Conservation (phyloP, 768 basidiomycete species). For the Naganishia antarctica region DNA sequence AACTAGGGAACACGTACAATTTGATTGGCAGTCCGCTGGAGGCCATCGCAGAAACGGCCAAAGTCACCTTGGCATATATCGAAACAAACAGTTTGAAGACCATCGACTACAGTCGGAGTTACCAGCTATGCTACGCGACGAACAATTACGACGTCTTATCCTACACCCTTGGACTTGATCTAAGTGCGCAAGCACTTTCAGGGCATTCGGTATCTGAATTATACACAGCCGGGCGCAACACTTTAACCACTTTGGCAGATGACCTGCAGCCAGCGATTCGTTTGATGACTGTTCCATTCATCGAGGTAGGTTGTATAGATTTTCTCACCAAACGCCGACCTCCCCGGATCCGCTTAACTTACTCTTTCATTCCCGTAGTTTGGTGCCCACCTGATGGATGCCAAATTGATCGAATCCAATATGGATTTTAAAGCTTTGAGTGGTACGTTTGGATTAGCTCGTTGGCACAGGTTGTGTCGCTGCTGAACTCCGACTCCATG, state of each 20-base stretch:
- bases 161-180: conserved; percentile 23
- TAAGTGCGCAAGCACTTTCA: conserved; percentile 14
- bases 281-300: conserved; percentile 23
- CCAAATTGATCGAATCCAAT: neutral
- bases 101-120: conserved; percentile 18
- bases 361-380: neutral
- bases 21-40: neutral
- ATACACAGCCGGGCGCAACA: neutral
- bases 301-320: conserved; percentile 2
- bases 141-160: conserved; percentile 19
- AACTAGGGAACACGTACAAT: conserved; percentile 1
- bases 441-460: neutral
- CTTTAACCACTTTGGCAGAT: conserved; percentile 16
- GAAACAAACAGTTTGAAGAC: conserved; percentile 23
- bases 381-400: conserved; percentile 8
- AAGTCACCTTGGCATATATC: conserved; percentile 12
- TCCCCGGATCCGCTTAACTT: neutral
- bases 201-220: conserved; percentile 18
- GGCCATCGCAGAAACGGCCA: conserved; percentile 8
- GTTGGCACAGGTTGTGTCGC: no score
- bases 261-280: conserved; percentile 12
- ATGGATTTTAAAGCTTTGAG: neutral
- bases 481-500: no score
- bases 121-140: conserved; percentile 11
- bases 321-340: no score